phyloP scores from a whole-genome alignment of 768 basidiomycete species.

The Strobilomyces dryophilus region DNA sequence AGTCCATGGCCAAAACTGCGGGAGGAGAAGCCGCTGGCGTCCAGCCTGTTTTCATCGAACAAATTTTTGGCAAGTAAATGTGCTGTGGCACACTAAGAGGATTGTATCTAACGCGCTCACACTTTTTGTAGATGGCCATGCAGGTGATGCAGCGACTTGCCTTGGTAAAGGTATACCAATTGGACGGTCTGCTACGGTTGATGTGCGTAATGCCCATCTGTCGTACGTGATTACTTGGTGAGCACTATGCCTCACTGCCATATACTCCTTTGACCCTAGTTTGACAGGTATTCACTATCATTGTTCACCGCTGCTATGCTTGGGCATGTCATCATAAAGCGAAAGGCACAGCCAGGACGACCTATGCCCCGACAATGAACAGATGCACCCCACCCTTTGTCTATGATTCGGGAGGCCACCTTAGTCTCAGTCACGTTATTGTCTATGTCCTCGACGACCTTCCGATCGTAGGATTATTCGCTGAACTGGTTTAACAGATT shows the following conservation, averaged over 20 bases:
- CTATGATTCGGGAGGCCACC: background rate
- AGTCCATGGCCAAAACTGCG: constrained; percentile 70
- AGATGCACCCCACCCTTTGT: background rate
- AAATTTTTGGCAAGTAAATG: constrained; percentile 72
- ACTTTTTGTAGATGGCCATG: constrained; percentile 67
- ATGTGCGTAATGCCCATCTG: constrained; percentile 89
- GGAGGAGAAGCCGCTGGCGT: constrained; percentile 70
- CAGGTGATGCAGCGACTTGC: constrained; percentile 60
- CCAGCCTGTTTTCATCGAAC: constrained; percentile 87
- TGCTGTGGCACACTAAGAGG: background rate
- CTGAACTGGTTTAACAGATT: background rate
- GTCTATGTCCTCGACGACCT: background rate
- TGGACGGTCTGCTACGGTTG: constrained; percentile 77
- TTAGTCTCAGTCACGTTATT: constrained; percentile 9
- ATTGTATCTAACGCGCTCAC: background rate
- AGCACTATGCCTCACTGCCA: constrained; percentile 14
- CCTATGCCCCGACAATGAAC: constrained; percentile 50
- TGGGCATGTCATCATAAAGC: constrained; percentile 56
- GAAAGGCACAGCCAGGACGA: constrained; percentile 44
- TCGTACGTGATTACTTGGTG: constrained; percentile 97
- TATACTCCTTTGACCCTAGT: constrained; percentile 10
- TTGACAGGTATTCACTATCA: constrained; percentile 80
- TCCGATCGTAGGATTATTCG: background rate
- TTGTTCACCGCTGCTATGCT: constrained; percentile 85
- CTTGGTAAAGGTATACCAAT: constrained; percentile 75